Base-by-base conservation (phyloP, 1,284 basidiomycete genomes). In the Pseudozyma hubeiensis region DNA sequence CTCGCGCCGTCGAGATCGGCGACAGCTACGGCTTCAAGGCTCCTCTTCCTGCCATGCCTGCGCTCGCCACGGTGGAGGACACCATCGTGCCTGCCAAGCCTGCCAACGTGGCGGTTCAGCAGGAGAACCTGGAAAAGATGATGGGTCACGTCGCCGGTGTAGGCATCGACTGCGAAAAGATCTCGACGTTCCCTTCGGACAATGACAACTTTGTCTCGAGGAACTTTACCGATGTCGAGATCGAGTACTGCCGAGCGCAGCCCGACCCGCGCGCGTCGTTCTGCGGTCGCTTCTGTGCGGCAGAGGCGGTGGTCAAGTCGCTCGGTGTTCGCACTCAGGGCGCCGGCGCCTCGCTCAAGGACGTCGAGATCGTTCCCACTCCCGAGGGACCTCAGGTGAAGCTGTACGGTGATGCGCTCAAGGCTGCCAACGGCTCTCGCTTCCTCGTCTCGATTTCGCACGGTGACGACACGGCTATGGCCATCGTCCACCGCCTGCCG, bases 261-360 rank as follows among this genome's bases (percentile, higher is more conserved):
- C 91, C 97, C 0, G 92, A 93, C 65, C 90, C 93, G 17, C 86
- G 89, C 1, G 92, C 96, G 4, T 97, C 95, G 9, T 95, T 97
- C 84, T 94, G 95, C 40, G 95, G 93, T 53, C 92, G 95, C 73
- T 99, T 97, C 94, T 93, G 90, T 49, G 95, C 94, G 51, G 99
- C 98, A 86, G 97, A 99, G 85, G 96, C 95, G 11, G 92, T 95
- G 54, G 97, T 99, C 90, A 99, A 99, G 87, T 92, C 94, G n/a
- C 89, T 99, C 14, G 92, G 93, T 35, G 91, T 95, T 43, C 87
- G 90, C 19, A 94, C 93, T 6, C 92, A 94, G 86, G 97, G 97
- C 44, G 93, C 94, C 7, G 93, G 90, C 14, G 94, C 96, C 16
- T 88, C 92, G 30, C 91, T 99, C 91, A 93, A 92, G 86, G 95